Evolutionary conservation across 345 rosid genomes (phyloP).

Genomic region (Turnera subulata): DNA sequence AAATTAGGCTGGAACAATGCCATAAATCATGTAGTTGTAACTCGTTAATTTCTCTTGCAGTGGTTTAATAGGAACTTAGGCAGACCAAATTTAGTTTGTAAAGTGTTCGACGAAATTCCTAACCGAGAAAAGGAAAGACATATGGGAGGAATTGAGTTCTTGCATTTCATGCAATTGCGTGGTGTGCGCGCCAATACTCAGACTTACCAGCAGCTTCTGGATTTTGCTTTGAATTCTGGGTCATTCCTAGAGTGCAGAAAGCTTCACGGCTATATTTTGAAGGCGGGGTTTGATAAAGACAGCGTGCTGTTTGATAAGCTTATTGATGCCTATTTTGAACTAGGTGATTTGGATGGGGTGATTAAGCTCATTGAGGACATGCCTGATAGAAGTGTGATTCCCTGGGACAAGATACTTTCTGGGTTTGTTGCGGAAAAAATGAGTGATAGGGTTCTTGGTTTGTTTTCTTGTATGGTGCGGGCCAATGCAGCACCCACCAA

Average conservation of each 20-base stretch:
- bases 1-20: too few relatives aligned
- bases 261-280: conserved; percentile 59
- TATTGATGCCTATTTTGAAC: conserved; percentile 39
- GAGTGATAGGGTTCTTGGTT: conserved; percentile 27
- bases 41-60: conserved; percentile 16
- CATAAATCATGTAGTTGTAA: too few relatives aligned
- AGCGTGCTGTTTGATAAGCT: conserved; percentile 38
- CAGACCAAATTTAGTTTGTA: conserved; percentile 21
- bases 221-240: conserved; percentile 40
- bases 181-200: conserved; percentile 47
- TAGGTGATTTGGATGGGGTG: conserved; percentile 42
- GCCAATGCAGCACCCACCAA: conserved; percentile 44
- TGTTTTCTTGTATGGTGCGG: conserved; percentile 38
- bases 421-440: conserved; percentile 36
- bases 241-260: conserved; percentile 42
- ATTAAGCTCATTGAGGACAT: conserved; percentile 62
- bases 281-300: conserved; percentile 47
- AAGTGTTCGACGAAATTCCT: conserved; percentile 28
- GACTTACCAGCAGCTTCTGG: conserved; percentile 54
- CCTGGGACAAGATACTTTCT: conserved; percentile 55
- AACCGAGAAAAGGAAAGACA: conserved; percentile 22
- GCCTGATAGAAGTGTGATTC: conserved; percentile 41
- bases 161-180: conserved; percentile 34
- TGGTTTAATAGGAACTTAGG: conserved; percentile 27
- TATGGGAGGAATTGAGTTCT: conserved; percentile 23